Conservation (phyloP, 2,329 filamentous ascomycete species). For the Aquanectria penicillioides region DNA sequence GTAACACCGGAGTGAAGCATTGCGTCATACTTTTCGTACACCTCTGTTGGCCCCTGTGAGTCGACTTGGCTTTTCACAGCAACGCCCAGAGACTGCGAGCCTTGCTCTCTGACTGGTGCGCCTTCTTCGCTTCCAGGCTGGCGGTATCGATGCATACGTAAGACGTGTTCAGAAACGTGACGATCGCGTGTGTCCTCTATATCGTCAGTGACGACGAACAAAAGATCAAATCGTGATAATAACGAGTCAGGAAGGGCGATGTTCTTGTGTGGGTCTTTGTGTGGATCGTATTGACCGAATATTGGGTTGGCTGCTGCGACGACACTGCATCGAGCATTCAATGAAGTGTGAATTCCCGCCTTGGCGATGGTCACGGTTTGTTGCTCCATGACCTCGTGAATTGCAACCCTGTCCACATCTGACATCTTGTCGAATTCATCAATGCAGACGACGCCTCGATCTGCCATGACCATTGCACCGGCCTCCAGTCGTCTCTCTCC, state of each 20-base stretch:
- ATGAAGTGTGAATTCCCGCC: slow-evolving; percentile 95
- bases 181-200: slow-evolving; percentile 94
- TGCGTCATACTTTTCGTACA: slow-evolving; percentile 95
- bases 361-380: slow-evolving; percentile 99
- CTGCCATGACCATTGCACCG: slow-evolving; percentile 97
- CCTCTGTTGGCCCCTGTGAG: slow-evolving; percentile 80
- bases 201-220: slow-evolving; percentile 98
- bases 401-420: slow-evolving; percentile 95
- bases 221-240: slow-evolving; percentile 95
- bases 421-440: slow-evolving; percentile 99
- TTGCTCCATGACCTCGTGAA: slow-evolving; percentile 99
- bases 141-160: slow-evolving; percentile 96
- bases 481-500: slow-evolving; percentile 94
- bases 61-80: slow-evolving; percentile 82
- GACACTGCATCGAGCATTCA: slow-evolving; percentile 97
- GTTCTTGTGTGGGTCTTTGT: slow-evolving; percentile 99
- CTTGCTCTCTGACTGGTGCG: slow-evolving; percentile 89
- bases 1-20: slow-evolving; percentile 96
- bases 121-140: slow-evolving; percentile 94
- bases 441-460: slow-evolving; percentile 97
- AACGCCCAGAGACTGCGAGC: slow-evolving; percentile 85
- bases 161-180: slow-evolving; percentile 92
- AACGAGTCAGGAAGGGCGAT: slow-evolving; percentile 97
- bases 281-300: slow-evolving; percentile 97
- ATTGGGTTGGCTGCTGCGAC: slow-evolving; percentile 97